A percentile compares a stretch with the other conserved stretches of the same genome.
phyloP scores from a whole-genome alignment of 2,329 filamentous ascomycete species.

The Fonsecaea multimorphosa region DNA sequence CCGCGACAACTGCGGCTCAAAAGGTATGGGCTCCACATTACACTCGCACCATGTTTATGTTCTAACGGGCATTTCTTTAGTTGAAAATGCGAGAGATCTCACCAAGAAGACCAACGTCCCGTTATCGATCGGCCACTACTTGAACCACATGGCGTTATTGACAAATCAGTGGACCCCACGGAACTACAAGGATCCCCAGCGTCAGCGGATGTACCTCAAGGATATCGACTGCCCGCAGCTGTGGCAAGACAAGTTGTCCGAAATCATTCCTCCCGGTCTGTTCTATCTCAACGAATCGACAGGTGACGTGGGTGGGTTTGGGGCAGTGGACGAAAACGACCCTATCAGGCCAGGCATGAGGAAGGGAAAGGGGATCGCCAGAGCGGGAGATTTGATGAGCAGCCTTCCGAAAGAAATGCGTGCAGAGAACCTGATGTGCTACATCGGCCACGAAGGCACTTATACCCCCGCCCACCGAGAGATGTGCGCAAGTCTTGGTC shows the following conservation, averaged over 20 bases:
- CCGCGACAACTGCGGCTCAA: slow-evolving; percentile 75
- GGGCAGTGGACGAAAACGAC: slow-evolving; percentile 57
- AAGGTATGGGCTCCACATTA: slow-evolving; percentile 62
- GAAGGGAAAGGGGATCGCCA: slow-evolving; percentile 65
- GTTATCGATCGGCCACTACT: slow-evolving; percentile 87
- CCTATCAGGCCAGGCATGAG: slow-evolving; percentile 52
- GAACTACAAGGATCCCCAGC: slow-evolving; percentile 77
- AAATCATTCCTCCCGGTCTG: slow-evolving; percentile 77
- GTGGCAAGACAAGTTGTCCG: slow-evolving; percentile 81
- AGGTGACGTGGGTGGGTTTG: slow-evolving; percentile 61
- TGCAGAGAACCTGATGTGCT: slow-evolving; percentile 97
- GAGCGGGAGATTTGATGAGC: slow-evolving; percentile 92
- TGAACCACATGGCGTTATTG: slow-evolving; percentile 83
- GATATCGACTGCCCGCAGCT: slow-evolving; percentile 92
- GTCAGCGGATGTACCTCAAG: slow-evolving; percentile 91
- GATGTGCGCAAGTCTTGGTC: slow-evolving; percentile 95
- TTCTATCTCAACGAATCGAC: slow-evolving; percentile 90
- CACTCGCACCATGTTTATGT: slow-evolving; percentile 14
- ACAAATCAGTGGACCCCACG: slow-evolving; percentile 78
- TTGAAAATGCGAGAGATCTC: slow-evolving; percentile 85
- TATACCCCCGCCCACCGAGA: slow-evolving; percentile 95
- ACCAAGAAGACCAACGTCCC: slow-evolving; percentile 73
- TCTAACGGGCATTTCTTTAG: slow-evolving; percentile 52
- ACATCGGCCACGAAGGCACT: slow-evolving; percentile 95
- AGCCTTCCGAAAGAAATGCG: slow-evolving; percentile 85